Evolutionary conservation across 352 stramenopile species (phyloP).

Genomic region (Aphanomyces euteiches): DNA sequence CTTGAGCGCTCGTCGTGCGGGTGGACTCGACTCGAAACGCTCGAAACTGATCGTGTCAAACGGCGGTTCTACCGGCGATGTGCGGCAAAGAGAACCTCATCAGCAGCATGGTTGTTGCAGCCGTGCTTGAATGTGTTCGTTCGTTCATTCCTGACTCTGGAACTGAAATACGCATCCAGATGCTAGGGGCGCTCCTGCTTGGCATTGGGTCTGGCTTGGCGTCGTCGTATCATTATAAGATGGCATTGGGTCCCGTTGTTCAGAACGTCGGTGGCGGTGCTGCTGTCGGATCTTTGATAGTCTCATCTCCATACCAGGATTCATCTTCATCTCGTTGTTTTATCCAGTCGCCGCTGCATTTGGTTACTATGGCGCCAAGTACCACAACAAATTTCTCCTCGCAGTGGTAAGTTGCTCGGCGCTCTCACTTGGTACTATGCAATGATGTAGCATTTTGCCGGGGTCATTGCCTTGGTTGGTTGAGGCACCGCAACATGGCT

Average conservation of each 20-base stretch:
- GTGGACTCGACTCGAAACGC: too few species aligned
- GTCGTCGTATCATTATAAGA: slow-evolving; percentile 11
- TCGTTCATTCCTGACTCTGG: not conserved
- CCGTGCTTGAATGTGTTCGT: slow-evolving; percentile 13
- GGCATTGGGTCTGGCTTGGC: slow-evolving; percentile 11
- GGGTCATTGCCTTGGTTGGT: slow-evolving; percentile 2
- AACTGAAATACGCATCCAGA: not conserved
- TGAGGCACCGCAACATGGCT: not conserved
- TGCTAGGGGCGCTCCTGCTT: slow-evolving; percentile 7
- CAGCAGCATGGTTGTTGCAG: not conserved
- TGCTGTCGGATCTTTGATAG: not conserved
- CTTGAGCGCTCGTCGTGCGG: slow-evolving; percentile 37
- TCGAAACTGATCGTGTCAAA: too few species aligned
- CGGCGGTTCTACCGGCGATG: not conserved
- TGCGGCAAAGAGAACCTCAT: slow-evolving; percentile 14
- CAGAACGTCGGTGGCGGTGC: slow-evolving; percentile 15
- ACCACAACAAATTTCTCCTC: slow-evolving; percentile 31
- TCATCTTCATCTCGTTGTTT: slow-evolving; percentile 18
- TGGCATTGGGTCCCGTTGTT: slow-evolving; percentile 19
- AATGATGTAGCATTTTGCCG: slow-evolving; percentile 7
- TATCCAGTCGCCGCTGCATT: slow-evolving; percentile 9
- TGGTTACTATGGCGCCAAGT: slow-evolving; percentile 17
- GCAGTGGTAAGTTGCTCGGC: slow-evolving; percentile 7
- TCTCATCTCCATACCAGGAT: slow-evolving; percentile 2
- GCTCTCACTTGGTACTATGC: not conserved